Evolutionary conservation across 768 basidiomycete genomes (phyloP), one percentile per base, ranked within the genome.

Genomic region (Podaxis sp.): DNA sequence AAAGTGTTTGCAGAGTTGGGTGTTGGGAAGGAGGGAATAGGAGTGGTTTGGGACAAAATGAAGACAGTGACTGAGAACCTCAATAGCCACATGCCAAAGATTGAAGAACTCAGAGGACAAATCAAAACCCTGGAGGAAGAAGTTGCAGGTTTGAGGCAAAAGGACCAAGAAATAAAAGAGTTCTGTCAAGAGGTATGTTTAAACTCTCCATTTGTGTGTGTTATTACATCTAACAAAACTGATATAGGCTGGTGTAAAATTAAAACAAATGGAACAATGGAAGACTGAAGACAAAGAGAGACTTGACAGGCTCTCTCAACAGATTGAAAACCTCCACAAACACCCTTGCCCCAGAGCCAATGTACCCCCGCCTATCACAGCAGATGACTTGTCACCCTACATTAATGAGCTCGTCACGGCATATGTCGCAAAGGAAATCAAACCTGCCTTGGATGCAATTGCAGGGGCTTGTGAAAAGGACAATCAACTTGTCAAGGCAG

Each of bases 151-250:
- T 68, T 78, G 33, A 73, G 73, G 22, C 76, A 75, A 6, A 78
- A 78, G 44, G 76, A 75, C 24, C 75, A 77, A 17, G 76, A 77
- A n/a, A 79, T 75, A 44, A 76, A 83, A 11, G 74, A 73, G 15
- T 46, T 71, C 22, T 68, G 65, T 52, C 63, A 63, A 9, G 46
- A 69, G 65, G 74, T 72, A 51, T 24, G 64, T n/a, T 36, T 11
- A n/a, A 8, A 33, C 9, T 33, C 33, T 33, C 19, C 42, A 33
- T 52, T 38, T 38, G 59, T 15, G 24, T 2, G 48, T 28, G 42
- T 9, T 30, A 30, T 28, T 59, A 26, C 30, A 48, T 13, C 17
- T 5, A 39, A 19, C 11, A 58, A 60, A 28, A 48, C 2, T 61
- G 0, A 1, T 51, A 7, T n/a, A 64, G 40, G 62, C 58, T 33